phyloP scores from a whole-genome alignment of 2,329 filamentous ascomycete genomes.

The Aspergillus sojae region DNA sequence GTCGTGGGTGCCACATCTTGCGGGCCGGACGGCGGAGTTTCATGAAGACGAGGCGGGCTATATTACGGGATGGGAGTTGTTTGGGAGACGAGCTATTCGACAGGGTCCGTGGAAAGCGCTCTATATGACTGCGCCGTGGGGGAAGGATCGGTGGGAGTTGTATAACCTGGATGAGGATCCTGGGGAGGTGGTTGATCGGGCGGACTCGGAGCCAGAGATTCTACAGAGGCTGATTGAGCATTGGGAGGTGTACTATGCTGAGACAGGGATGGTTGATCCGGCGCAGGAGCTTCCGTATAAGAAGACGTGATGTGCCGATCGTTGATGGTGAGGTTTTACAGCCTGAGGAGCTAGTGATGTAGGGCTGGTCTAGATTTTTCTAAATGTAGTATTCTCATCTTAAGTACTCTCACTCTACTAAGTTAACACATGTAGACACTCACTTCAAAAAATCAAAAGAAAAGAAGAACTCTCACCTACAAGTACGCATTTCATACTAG shows the following conservation, averaged over 20 bases:
- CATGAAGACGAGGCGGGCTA: slow-evolving; percentile 55
- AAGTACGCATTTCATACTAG: too few relatives aligned
- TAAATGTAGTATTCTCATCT: background rate
- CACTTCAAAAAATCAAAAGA: background rate
- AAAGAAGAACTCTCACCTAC: background rate
- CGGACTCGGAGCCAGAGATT: slow-evolving; percentile 45
- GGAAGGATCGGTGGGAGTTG: slow-evolving; percentile 59
- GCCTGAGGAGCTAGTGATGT: background rate
- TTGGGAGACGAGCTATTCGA: slow-evolving; percentile 56
- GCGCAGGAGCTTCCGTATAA: background rate
- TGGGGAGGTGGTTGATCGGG: slow-evolving; percentile 53
- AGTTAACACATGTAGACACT: background rate
- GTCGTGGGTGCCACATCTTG: slow-evolving; percentile 42
- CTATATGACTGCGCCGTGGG: slow-evolving; percentile 60
- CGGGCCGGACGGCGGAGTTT: slow-evolving; percentile 39
- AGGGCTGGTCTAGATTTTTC: background rate
- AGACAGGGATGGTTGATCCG: slow-evolving; percentile 56
- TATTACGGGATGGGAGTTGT: slow-evolving; percentile 61
- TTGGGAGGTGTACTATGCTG: slow-evolving; percentile 62
- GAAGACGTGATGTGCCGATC: background rate
- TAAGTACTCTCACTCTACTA: background rate
- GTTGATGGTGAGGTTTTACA: background rate
- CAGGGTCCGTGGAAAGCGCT: slow-evolving; percentile 61
- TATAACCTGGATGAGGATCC: slow-evolving; percentile 57
- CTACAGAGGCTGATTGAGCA: slow-evolving; percentile 53